Base-by-base conservation (phyloP, 805 yeast species). In the Ogataea pilisensis region DNA sequence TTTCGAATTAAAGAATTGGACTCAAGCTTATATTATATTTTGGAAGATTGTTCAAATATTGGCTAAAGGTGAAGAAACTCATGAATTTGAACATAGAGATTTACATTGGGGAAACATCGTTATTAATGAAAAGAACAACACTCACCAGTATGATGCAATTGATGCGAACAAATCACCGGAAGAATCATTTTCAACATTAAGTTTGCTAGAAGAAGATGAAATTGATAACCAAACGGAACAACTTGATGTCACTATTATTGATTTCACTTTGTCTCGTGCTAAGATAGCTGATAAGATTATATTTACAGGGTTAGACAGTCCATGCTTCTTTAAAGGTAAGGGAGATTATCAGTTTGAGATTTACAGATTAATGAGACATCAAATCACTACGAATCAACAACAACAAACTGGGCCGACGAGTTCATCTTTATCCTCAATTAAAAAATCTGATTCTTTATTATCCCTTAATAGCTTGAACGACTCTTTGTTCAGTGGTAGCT, bases 51-150 rank as follows among this genome's bases (percentile, higher is more conserved):
- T 68, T 2, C 57, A 64, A n/a, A 58, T 68, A 4, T 58, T 83
- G 20, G 70, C 74, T 20, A 60, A 60, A 8, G 82, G 78, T 1
- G 89, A 84, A 57, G 57, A 64, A 13, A 54, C 62, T 28, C 63
- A 65, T 44, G 66, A 72, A 45, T 82, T 82, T 59, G 90, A 83
- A 59, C 91, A 84, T 52, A 68, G 91, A 35, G 86, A 83, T 57
- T 59, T 84, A 43, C 83, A 80, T 46, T 70, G 83, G 72, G 81
- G 82, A 11, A 83, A 83, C 52, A 65, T 83, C 39, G 63, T 80
- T 13, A 63, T 83, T 14, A 29, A 36, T 24, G 27, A 31, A 27
- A 27, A 3, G 8, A 9, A 28, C 20, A 24, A 12, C 17, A 27
- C 14, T 8, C 9, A n/a, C n/a, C n/a, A n/a, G n/a, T n/a, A n/a